Conservation (phyloP, 768 basidiomycete species). For the Kwoniella dendrophila region DNA sequence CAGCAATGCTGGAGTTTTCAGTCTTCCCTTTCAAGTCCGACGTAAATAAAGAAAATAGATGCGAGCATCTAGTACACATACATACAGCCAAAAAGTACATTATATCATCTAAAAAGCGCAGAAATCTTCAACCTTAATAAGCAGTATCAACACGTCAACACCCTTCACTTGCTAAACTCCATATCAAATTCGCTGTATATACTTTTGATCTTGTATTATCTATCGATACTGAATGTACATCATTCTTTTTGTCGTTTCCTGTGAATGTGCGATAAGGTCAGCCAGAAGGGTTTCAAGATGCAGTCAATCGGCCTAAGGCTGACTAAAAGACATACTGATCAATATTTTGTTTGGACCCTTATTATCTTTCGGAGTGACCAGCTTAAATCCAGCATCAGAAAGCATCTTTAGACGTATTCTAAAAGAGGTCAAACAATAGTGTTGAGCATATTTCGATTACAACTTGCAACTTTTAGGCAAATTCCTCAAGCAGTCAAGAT, state of each 20-base stretch:
- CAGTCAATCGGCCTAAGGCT: not conserved
- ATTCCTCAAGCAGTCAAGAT: not conserved
- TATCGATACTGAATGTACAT: constrained; percentile 41
- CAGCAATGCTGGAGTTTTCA: too few relatives aligned
- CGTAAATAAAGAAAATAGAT: not conserved
- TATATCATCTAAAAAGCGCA: not conserved
- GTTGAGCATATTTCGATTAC: not conserved
- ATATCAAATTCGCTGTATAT: constrained; percentile 44
- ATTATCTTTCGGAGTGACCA: constrained; percentile 27
- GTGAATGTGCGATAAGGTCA: not conserved
- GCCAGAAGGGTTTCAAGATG: not conserved
- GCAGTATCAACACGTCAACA: not conserved
- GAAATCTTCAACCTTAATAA: not conserved
- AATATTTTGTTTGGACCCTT: constrained; percentile 31
- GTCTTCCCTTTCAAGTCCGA: not conserved
- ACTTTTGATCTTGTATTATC: constrained; percentile 40
- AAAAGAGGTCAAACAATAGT: not conserved
- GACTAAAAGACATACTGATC: constrained; percentile 35
- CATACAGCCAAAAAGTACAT: not conserved
- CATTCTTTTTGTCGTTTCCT: constrained; percentile 48
- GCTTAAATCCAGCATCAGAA: constrained; percentile 40
- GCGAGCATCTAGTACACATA: not conserved
- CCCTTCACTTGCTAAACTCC: constrained; percentile 33
- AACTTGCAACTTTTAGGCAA: not conserved
- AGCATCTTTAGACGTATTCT: constrained; percentile 47